Percentiles rank a stretch among this genome's conserved stretches.
Evolutionary conservation across 176 grass and related monocot species (phyloP).

Genomic region (Zoysia pacifica): DNA sequence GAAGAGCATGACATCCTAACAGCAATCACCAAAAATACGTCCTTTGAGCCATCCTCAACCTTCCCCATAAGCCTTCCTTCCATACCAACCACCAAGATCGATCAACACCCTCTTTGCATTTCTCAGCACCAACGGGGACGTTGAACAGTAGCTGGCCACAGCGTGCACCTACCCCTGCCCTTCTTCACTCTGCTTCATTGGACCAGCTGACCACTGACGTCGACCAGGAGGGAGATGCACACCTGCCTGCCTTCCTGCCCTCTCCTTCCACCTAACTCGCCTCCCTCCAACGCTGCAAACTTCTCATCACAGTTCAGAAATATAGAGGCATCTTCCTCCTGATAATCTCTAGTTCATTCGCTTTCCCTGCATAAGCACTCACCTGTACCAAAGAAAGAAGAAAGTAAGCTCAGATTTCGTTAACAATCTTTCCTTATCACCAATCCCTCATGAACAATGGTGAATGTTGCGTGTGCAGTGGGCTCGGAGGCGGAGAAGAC

Average conservation of each 20-base stretch:
- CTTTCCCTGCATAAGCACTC: not conserved
- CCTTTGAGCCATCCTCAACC: too few relatives aligned
- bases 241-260: not conserved
- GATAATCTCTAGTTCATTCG: not conserved
- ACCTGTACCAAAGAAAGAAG: not conserved
- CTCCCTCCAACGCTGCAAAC: not conserved
- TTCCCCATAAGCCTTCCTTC: not conserved
- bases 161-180: constrained; percentile 22
- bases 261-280: constrained; percentile 20
- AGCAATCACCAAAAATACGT: too few relatives aligned
- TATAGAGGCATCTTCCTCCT: not conserved
- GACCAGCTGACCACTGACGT: not conserved
- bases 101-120: not conserved
- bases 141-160: constrained; percentile 22
- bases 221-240: not conserved
- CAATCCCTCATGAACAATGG: not conserved
- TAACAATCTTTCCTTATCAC: not conserved
- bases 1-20: too few relatives aligned
- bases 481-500: constrained; percentile 24
- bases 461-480: constrained; percentile 25
- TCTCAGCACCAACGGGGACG: not conserved
- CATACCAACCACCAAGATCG: not conserved
- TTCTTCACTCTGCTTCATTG: not conserved
- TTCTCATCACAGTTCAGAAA: not conserved
- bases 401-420: not conserved